phyloP scores from a whole-genome alignment of 1,139 yeast genomes.

The Zygotorulaspora mrakii region DNA sequence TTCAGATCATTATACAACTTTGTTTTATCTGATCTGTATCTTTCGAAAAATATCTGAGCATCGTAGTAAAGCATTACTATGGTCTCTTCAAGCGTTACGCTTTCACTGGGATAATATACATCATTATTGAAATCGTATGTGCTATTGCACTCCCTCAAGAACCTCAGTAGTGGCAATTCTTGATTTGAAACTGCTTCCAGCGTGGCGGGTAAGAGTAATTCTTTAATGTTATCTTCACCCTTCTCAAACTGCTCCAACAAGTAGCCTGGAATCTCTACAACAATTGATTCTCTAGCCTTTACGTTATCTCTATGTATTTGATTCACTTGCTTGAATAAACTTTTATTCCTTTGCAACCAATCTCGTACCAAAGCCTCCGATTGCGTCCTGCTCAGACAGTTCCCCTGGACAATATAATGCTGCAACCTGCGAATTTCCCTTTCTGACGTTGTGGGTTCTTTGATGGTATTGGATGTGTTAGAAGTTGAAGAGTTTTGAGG shows the following conservation, averaged over 20 bases:
- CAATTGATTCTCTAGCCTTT: slow-evolving; percentile 51
- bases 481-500: no score
- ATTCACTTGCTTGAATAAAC: slow-evolving; percentile 48
- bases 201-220: slow-evolving; percentile 33
- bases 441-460: neutral
- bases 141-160: slow-evolving; percentile 38
- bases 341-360: slow-evolving; percentile 18
- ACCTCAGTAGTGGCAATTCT: slow-evolving; percentile 35
- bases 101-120: slow-evolving; percentile 51
- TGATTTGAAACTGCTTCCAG: slow-evolving; percentile 26
- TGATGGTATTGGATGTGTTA: no score
- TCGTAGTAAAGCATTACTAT: slow-evolving; percentile 45
- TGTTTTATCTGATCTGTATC: slow-evolving; percentile 35
- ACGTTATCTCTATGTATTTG: slow-evolving; percentile 47
- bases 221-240: slow-evolving; percentile 19
- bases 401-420: slow-evolving; percentile 16
- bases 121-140: slow-evolving; percentile 46
- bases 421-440: slow-evolving; percentile 3
- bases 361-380: slow-evolving; percentile 17
- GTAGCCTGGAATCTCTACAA: slow-evolving; percentile 38
- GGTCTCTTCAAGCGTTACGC: slow-evolving; percentile 43
- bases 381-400: slow-evolving; percentile 22
- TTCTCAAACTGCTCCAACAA: slow-evolving; percentile 24
- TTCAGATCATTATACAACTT: slow-evolving; percentile 25
- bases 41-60: slow-evolving; percentile 44